phyloP scores from a whole-genome alignment of 345 rosid species.

The Brassica juncea region DNA sequence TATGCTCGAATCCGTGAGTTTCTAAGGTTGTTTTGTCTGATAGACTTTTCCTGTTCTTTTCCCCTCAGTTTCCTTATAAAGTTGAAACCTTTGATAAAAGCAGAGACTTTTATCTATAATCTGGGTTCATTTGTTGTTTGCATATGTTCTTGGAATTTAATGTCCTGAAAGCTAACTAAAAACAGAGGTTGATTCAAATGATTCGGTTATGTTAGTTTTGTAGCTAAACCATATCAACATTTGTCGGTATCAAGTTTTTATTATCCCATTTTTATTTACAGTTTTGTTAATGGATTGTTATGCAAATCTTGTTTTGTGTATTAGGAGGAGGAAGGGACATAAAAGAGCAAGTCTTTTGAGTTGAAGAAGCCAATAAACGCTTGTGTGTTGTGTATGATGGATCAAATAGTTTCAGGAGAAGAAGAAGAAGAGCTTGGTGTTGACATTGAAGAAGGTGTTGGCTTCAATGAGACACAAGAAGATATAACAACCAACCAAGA shows the following conservation, averaged over 20 bases:
- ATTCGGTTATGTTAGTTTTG: conserved; percentile 14
- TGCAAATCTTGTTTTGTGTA: neutral
- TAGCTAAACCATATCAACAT: neutral
- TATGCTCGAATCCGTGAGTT: conserved; percentile 26
- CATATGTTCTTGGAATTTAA: neutral
- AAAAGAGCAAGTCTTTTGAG: neutral
- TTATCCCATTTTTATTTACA: neutral
- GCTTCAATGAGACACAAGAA: conserved; percentile 22
- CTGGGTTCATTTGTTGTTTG: neutral
- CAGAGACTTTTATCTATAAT: neutral
- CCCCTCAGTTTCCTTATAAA: neutral
- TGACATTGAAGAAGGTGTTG: conserved; percentile 66
- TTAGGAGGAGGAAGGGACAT: conserved; percentile 11
- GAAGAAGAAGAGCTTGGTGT: conserved; percentile 45
- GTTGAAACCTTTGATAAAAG: neutral
- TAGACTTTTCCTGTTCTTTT: neutral
- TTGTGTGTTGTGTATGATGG: conserved; percentile 37
- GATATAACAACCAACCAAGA: conserved; percentile 33
- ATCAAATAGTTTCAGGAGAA: conserved; percentile 35
- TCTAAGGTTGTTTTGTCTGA: conserved; percentile 12
- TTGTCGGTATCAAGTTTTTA: conserved; percentile 8
- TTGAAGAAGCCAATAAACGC: conserved; percentile 5
- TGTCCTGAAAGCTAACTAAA: neutral
- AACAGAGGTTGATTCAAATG: neutral
- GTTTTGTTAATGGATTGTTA: conserved; percentile 6